Evolutionary conservation across 2,329 filamentous ascomycete species (phyloP).

Genomic region (Fusarium sterilihyphosum): DNA sequence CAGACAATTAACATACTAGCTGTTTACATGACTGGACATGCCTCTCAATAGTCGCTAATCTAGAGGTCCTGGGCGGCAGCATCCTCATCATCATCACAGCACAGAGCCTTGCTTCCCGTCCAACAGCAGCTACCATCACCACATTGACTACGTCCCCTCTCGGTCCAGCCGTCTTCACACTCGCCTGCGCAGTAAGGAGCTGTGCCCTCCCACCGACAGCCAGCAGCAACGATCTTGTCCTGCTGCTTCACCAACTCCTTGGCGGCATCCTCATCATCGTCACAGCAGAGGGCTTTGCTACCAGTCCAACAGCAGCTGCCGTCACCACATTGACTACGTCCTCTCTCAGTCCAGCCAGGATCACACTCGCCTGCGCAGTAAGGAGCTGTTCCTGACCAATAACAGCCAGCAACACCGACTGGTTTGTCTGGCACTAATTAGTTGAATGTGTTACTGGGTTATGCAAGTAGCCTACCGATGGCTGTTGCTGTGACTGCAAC

Average conservation of each 20-base stretch:
- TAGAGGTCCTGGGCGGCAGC: fast-evolving
- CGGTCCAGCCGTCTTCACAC: fast-evolving
- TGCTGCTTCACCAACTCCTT: neutral
- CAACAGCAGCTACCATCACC: neutral
- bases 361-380: neutral
- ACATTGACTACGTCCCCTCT: neutral
- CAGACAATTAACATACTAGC: fast-evolving
- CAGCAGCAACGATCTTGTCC: fast-evolving
- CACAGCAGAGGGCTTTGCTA: neutral
- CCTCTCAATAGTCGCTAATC: neutral
- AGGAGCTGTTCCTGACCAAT: neutral
- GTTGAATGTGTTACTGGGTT: neutral
- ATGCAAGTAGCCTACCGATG: neutral
- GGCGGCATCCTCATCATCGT: neutral
- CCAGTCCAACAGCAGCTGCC: neutral
- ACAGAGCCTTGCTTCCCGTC: neutral
- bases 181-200: neutral
- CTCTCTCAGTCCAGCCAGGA: fast-evolving
- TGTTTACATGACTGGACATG: fast-evolving
- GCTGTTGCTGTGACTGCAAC: neutral
- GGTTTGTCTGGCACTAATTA: neutral
- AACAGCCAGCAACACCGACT: neutral
- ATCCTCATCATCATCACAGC: neutral
- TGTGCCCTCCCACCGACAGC: neutral
- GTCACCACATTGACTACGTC: neutral